Base-by-base conservation (phyloP, 768 basidiomycete genomes). In the Lepiota brunneoincarnata region DNA sequence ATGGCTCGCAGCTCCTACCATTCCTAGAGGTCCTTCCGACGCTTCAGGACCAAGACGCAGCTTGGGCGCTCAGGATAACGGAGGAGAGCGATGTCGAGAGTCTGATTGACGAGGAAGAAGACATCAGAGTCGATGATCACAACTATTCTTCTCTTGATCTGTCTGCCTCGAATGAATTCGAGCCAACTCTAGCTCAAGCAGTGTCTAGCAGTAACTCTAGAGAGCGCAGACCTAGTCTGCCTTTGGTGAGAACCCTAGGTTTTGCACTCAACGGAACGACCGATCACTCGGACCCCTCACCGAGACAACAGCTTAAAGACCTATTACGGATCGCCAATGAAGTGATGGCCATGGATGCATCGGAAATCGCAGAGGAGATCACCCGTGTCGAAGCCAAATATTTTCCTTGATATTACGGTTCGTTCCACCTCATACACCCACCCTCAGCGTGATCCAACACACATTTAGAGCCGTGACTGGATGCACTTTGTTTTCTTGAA, bases 341-440 rank as follows among this genome's bases (percentile, higher is more conserved):
- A 49, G 67, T 92, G 5, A 71, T 80, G 58, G 67, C 66, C 18
- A 68, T 77, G 14, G 86, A 88, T 56, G 73, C 87, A 4, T 76
- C 75, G 18, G 82, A 85, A 20, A 82, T 96, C 57, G 93, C 93
- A 0, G 81, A 90, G 59, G 91, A 95, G 70, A 90, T 97, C 59
- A 94, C 92, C 36, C 79, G 85, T 45, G 68, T 87, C 38, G 85
- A 88, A 63, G 82, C 80, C 57, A 76, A 75, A 53, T 67, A 85
- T 34, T 95, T n/a, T 96, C 66, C 64, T 88, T 58, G 74, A 76
- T 45, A 94, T 97, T 51, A 76, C 89, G 76, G 93, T 94, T 56
- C 57, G 79, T 56, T 18, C 24, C 47, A 44, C 34, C 2, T 31
- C 31, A 31, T 6, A 31, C 41, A 40, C 45, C 54, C 36, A 49